Evolutionary conservation across 2,329 filamentous ascomycete species (phyloP).

Genomic region (Colletotrichum cereale): DNA sequence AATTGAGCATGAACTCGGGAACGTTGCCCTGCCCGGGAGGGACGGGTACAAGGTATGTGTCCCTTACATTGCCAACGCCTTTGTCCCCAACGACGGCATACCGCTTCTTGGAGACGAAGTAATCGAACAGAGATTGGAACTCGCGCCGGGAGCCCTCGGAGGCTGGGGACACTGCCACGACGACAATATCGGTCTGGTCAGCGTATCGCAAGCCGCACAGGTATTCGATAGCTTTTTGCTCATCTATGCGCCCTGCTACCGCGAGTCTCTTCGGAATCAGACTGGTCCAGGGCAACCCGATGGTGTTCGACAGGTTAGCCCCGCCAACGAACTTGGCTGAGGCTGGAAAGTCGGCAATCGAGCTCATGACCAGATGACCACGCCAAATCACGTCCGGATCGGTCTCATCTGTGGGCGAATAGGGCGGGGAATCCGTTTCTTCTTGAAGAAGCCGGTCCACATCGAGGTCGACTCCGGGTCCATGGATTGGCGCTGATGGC

Average conservation of each 20-base stretch:
- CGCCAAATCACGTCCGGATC: slow-evolving; percentile 84
- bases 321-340: slow-evolving; percentile 88
- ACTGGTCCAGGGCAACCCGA: slow-evolving; percentile 72
- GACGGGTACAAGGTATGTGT: slow-evolving; percentile 92
- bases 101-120: slow-evolving; percentile 84
- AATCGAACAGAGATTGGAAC: slow-evolving; percentile 85
- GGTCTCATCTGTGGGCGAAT: slow-evolving; percentile 82
- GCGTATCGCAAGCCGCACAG: slow-evolving; percentile 89
- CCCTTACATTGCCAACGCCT: slow-evolving; percentile 80
- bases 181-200: slow-evolving; percentile 84
- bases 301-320: slow-evolving; percentile 77
- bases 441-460: slow-evolving; percentile 90
- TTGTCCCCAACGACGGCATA: slow-evolving; percentile 91
- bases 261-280: slow-evolving; percentile 78
- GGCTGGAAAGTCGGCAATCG: slow-evolving; percentile 80
- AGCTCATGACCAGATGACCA: slow-evolving; percentile 81
- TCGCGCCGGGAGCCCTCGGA: slow-evolving; percentile 70
- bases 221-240: slow-evolving; percentile 88
- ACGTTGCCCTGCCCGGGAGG: slow-evolving; percentile 77
- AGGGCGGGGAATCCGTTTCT: slow-evolving; percentile 82
- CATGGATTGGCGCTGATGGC: slow-evolving; percentile 63
- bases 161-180: slow-evolving; percentile 78
- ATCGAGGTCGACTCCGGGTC: slow-evolving; percentile 83
- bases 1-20: slow-evolving; percentile 88
- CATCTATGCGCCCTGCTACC: slow-evolving; percentile 84